A percentile compares a stretch with the other conserved stretches of the same genome.
Evolutionary conservation across 768 basidiomycete genomes (phyloP).

Genomic region (Mycena metata): DNA sequence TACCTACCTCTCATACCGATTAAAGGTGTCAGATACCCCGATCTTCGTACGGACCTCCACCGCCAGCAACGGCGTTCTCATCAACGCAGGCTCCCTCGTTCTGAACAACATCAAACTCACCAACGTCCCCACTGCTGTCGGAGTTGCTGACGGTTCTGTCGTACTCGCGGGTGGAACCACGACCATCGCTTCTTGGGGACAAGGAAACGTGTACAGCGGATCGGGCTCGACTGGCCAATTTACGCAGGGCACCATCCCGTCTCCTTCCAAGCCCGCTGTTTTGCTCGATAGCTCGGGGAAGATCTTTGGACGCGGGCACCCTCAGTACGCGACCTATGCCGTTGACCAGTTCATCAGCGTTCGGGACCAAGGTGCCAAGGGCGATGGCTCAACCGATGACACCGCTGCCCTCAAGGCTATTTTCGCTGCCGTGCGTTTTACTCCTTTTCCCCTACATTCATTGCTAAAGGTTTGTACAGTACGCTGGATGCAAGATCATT

Average conservation of each 20-base stretch:
- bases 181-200: constrained; percentile 77
- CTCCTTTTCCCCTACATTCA: background rate
- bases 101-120: constrained; percentile 72
- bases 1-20: too few species aligned
- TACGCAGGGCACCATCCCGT: constrained; percentile 62
- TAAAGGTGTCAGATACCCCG: constrained; percentile 69
- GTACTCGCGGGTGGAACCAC: constrained; percentile 73
- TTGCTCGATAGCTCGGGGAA: constrained; percentile 69
- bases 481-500: constrained; percentile 80
- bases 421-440: constrained; percentile 63
- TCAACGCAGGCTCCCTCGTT: constrained; percentile 69
- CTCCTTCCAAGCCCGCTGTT: constrained; percentile 65
- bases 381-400: constrained; percentile 83
- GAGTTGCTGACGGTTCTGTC: constrained; percentile 61
- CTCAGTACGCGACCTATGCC: constrained; percentile 75
- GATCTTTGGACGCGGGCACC: constrained; percentile 73
- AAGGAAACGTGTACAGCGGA: constrained; percentile 80
- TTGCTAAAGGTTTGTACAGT: constrained; percentile 54
- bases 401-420: constrained; percentile 75
- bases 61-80: constrained; percentile 60
- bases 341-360: constrained; percentile 79
- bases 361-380: constrained; percentile 75
- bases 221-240: constrained; percentile 57
- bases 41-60: constrained; percentile 69
- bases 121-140: constrained; percentile 73